Evolutionary conservation across 192 early-diverging fungal genomes (phyloP).

Genomic region (Glomus cerebriforme): DNA sequence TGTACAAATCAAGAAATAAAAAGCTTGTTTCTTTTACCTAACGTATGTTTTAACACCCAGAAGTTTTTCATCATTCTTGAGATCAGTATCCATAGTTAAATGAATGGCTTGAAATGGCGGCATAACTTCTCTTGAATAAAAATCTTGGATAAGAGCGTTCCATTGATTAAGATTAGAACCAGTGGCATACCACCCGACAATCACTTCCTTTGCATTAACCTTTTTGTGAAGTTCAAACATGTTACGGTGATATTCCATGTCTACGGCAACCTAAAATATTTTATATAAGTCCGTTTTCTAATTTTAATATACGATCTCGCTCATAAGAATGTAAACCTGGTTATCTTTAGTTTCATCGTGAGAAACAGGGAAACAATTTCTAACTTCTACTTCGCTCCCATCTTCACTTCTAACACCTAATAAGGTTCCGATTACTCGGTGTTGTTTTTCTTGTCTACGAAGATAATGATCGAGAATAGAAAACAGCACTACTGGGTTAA

Average conservation of each 20-base stretch:
- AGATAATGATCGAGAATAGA: slow-evolving; percentile 91
- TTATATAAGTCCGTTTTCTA: background rate
- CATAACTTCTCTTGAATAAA: slow-evolving; percentile 73
- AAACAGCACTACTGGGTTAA: slow-evolving; percentile 86
- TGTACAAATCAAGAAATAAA: background rate
- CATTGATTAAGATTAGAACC: slow-evolving; percentile 67
- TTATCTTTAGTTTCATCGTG: slow-evolving; percentile 79
- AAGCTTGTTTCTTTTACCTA: slow-evolving; percentile 43
- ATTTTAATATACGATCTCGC: background rate
- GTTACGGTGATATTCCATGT: slow-evolving; percentile 84
- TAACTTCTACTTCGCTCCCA: slow-evolving; percentile 84
- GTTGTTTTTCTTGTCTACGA: slow-evolving; percentile 80
- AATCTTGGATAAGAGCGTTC: slow-evolving; percentile 76
- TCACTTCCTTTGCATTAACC: slow-evolving; percentile 85
- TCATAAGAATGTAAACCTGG: slow-evolving; percentile 43
- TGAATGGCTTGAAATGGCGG: slow-evolving; percentile 78
- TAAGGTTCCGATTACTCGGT: slow-evolving; percentile 87
- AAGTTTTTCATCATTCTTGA: slow-evolving; percentile 58
- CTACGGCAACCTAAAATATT: slow-evolving; percentile 67
- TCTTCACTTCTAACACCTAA: slow-evolving; percentile 88
- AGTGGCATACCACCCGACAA: slow-evolving; percentile 94
- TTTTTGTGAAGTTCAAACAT: slow-evolving; percentile 89
- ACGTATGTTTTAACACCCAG: slow-evolving; percentile 76
- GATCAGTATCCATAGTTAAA: slow-evolving; percentile 83
- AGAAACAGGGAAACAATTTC: slow-evolving; percentile 83